phyloP scores from a whole-genome alignment of 345 rosid species.

The Syzygium aromaticum region DNA sequence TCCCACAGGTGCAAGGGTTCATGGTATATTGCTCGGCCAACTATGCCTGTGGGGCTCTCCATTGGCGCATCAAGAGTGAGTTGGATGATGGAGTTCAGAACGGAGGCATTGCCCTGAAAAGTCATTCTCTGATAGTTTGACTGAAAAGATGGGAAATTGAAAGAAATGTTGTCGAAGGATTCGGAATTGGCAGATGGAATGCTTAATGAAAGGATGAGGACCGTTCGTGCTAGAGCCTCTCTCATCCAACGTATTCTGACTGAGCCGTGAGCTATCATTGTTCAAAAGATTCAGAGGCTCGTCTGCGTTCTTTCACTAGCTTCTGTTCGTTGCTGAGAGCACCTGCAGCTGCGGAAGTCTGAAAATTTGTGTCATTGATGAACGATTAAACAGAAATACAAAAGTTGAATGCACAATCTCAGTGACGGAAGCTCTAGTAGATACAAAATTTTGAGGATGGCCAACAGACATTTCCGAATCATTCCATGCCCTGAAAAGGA shows the following conservation, averaged over 20 bases:
- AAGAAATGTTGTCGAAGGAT: not conserved
- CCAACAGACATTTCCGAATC: not conserved
- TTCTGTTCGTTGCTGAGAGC: not conserved
- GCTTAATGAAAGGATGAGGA: not conserved
- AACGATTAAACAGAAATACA: not conserved
- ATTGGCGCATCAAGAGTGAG: not conserved
- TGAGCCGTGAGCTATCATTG: not conserved
- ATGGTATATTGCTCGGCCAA: constrained; percentile 6
- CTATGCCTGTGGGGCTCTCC: not conserved
- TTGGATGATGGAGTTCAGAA: not conserved
- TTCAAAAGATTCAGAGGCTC: not conserved
- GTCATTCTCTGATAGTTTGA: not conserved
- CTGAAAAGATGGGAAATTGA: not conserved
- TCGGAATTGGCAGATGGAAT: not conserved
- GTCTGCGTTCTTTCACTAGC: not conserved
- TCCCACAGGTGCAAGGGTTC: constrained; percentile 19
- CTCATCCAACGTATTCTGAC: not conserved
- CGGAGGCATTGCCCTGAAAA: not conserved
- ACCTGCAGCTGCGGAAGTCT: not conserved
- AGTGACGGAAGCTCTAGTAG: not conserved
- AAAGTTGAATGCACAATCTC: not conserved
- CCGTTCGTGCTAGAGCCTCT: not conserved
- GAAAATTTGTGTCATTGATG: not conserved
- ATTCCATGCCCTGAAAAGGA: not conserved
- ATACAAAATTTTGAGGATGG: not conserved